These are phyloP conservation scores for Linum trigynum DNA, from an alignment of 345 rosid genomes.

Conservation along the genomic window DNA sequence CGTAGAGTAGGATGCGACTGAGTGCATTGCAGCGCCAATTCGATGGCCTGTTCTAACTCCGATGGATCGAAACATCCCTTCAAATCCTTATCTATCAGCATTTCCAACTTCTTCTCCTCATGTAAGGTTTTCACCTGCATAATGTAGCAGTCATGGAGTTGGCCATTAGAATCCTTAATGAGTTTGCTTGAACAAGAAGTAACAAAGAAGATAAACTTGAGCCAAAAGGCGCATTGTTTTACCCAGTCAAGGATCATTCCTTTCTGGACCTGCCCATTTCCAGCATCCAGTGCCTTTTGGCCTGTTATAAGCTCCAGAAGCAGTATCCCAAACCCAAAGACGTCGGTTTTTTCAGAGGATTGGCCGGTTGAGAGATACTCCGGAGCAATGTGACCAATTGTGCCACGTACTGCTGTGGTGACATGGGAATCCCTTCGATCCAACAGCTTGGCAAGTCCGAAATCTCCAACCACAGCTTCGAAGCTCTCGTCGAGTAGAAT, in stretches of 20 bases:
- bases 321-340: constrained; percentile 88
- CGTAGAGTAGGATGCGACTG: constrained; percentile 56
- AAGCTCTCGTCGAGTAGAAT: constrained; percentile 81
- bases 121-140: constrained; percentile 67
- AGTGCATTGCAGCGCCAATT: constrained; percentile 70
- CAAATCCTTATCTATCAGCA: constrained; percentile 66
- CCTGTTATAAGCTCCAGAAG: constrained; percentile 92
- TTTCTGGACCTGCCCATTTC: constrained; percentile 73
- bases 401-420: constrained; percentile 90
- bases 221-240: neutral
- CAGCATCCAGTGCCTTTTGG: constrained; percentile 79
- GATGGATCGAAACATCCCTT: constrained; percentile 54
- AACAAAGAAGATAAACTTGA: no score
- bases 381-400: constrained; percentile 92
- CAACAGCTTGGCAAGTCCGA: constrained; percentile 82
- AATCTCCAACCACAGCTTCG: constrained; percentile 94
- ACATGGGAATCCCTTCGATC: constrained; percentile 85
- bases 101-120: constrained; percentile 58
- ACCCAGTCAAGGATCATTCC: constrained; percentile 92
- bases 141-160: neutral
- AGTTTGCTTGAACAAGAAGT: no score
- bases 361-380: constrained; percentile 98
- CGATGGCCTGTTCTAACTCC: constrained; percentile 63
- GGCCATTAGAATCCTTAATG: no score
- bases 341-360: constrained; percentile 91